These are phyloP conservation scores for Ambrosiella xylebori DNA, from an alignment of 2,329 filamentous ascomycete species.

Conservation along the genomic window DNA sequence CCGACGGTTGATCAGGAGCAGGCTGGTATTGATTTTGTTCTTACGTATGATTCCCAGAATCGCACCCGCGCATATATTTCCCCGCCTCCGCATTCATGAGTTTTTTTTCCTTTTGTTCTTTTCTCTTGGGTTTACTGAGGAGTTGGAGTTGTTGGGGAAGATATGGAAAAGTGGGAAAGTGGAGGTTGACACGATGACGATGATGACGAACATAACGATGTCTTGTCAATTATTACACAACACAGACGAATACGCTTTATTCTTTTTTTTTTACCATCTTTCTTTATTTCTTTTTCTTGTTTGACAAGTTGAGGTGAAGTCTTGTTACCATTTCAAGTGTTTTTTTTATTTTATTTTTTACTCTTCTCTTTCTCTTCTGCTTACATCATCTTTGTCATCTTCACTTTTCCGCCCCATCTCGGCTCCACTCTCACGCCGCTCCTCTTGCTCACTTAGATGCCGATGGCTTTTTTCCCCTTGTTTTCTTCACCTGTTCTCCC, in stretches of 20 bases:
- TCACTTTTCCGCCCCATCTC: not conserved
- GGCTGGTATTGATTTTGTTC: constrained; percentile 74
- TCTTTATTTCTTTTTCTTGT: not conserved
- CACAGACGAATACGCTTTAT: not conserved
- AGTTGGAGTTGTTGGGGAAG: not conserved
- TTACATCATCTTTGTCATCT: not conserved
- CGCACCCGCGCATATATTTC: constrained; percentile 37
- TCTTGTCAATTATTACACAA: not conserved
- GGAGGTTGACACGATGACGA: not conserved
- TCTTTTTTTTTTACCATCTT: not conserved
- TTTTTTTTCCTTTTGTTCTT: not conserved
- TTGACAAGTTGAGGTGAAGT: not conserved
- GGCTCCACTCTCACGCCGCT: not conserved
- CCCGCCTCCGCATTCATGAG: constrained; percentile 33
- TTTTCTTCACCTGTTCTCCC: not conserved
- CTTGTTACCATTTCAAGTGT: not conserved
- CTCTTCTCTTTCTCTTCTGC: not conserved
- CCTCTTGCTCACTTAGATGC: not conserved
- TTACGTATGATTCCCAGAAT: constrained; percentile 60
- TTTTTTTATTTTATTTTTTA: not conserved
- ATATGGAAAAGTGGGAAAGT: not conserved
- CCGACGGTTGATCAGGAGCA: constrained; percentile 52
- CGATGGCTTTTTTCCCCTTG: not conserved
- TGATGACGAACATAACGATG: not conserved
- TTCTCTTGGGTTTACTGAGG: not conserved